Evolutionary conservation across 306 rosid species (phyloP).

Genomic region (Fragaria ananassa): DNA sequence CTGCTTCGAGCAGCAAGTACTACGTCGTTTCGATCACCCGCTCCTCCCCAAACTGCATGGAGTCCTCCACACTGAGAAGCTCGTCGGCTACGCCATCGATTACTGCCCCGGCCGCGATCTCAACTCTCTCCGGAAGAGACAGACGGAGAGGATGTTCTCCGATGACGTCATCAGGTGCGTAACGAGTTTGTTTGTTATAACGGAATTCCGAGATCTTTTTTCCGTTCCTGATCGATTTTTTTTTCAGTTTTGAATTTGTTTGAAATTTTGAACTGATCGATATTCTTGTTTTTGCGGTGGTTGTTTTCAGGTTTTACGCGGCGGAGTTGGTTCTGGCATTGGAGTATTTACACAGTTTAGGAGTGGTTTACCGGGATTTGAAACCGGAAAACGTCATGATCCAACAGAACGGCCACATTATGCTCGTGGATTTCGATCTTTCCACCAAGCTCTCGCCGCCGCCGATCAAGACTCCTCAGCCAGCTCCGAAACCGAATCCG

Average conservation of each 20-base stretch:
- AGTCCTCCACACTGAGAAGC: slow-evolving; percentile 49
- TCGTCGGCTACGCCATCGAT: slow-evolving; percentile 63
- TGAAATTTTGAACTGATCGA: neutral
- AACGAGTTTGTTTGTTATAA: neutral
- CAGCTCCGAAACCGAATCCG: slow-evolving; percentile 2
- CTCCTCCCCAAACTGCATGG: slow-evolving; percentile 65
- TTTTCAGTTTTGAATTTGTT: neutral
- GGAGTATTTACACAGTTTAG: slow-evolving; percentile 74
- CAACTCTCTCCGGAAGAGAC: slow-evolving; percentile 52
- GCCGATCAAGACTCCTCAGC: slow-evolving; percentile 24
- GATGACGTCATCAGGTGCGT: slow-evolving; percentile 65
- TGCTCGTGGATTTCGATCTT: slow-evolving; percentile 92
- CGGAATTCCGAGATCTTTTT: neutral
- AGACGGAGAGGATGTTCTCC: slow-evolving; percentile 66
- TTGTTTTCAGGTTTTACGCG: slow-evolving; percentile 63
- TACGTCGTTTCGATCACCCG: slow-evolving; percentile 61
- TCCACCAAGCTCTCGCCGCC: slow-evolving; percentile 51
- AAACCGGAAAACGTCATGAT: slow-evolving; percentile 88
- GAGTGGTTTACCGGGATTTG: slow-evolving; percentile 81
- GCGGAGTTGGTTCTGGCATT: slow-evolving; percentile 75
- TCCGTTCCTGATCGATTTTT: neutral
- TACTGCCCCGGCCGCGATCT: slow-evolving; percentile 85
- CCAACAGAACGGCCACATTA: slow-evolving; percentile 82
- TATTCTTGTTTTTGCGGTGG: neutral
- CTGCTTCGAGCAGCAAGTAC: slow-evolving; percentile 65